Base-by-base conservation (phyloP, 2,329 filamentous ascomycete species). In the Coniochaeta pulveracea region DNA sequence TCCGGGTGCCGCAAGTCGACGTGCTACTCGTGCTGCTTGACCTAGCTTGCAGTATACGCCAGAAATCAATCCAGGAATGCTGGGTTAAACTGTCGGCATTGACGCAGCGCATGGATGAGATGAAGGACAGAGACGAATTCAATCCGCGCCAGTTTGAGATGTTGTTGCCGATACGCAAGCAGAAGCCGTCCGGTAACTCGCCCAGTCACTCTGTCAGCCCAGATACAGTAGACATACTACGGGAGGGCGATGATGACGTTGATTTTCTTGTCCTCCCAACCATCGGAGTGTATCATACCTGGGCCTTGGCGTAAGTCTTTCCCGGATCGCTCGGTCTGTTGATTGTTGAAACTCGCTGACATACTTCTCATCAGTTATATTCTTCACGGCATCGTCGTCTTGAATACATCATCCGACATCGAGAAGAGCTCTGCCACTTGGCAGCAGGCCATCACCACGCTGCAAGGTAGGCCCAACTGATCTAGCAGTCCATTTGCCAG, bases 11-110 rank as follows among this genome's bases (percentile, higher is more conserved):
- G 5, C 80, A 84, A 44, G 64, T 86, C 11, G 69, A 76, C 35
- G 64, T 77, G 2, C 52, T 88, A 32, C 64, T 77, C 10, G 64
- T 82, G 34, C 64, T 81, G 28, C 60, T 86, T 12, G 81, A 88
- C 47, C 63, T 88, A 15, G 69, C 73, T 2, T 83, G 80, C 46
- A 77, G 73, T 44, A 58, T 88, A 33, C 70, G 77, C 35, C 67
- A 75, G 36, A 77, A 76, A 40, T 66, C 64, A 19, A n/a, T n/a
- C n/a, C n/a, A n/a, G n/a, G n/a, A n/a, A n/a, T n/a, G n/a, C n/a
- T n/a, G n/a, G n/a, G n/a, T n/a, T n/a, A n/a, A n/a, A n/a, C n/a
- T n/a, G n/a, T n/a, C 64, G 24, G 57, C 60, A 6, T 60, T 88
- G 42, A 77, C 85, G 47, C 56, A 59, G 24, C 67, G 65, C 26